Evolutionary conservation across 2,329 filamentous ascomycete genomes (phyloP).

Genomic region (Aspergillus pseudoviridinutans): DNA sequence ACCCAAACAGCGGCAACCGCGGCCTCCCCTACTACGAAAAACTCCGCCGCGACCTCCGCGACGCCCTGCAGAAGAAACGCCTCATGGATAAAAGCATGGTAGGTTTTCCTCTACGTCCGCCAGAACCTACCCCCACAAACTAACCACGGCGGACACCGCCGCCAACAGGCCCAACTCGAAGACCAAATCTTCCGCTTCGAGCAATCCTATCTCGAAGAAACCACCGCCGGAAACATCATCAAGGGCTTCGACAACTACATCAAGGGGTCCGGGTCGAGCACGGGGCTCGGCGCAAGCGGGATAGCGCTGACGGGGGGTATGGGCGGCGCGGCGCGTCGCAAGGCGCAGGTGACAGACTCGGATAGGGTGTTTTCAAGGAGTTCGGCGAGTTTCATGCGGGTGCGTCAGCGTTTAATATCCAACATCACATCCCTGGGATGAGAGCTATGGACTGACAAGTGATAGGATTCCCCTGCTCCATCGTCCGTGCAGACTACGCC

Average conservation of each 20-base stretch:
- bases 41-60: slow-evolving; percentile 62
- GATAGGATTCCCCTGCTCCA: slow-evolving; percentile 40
- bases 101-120: slow-evolving; percentile 19
- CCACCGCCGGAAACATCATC: slow-evolving; percentile 86
- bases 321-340: slow-evolving; percentile 34
- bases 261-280: slow-evolving; percentile 69
- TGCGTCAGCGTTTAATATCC: slow-evolving; percentile 15
- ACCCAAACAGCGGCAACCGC: slow-evolving; percentile 32
- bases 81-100: slow-evolving; percentile 60
- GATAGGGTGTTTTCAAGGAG: slow-evolving; percentile 48
- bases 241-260: slow-evolving; percentile 98
- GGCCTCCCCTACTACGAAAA: slow-evolving; percentile 68
- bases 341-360: slow-evolving; percentile 41
- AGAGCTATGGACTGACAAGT: neutral
- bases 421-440: neutral
- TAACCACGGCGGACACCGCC: slow-evolving; percentile 2
- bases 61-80: slow-evolving; percentile 63
- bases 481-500: slow-evolving; percentile 46
- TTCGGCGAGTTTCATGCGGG: slow-evolving; percentile 46
- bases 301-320: slow-evolving; percentile 27
- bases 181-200: slow-evolving; percentile 82
- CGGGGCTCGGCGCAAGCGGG: slow-evolving; percentile 27
- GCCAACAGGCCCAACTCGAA: slow-evolving; percentile 64
- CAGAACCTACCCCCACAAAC: too few relatives aligned
- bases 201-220: slow-evolving; percentile 84